phyloP scores from a whole-genome alignment of 768 basidiomycete genomes.

The Phlegmacium glaucopus region DNA sequence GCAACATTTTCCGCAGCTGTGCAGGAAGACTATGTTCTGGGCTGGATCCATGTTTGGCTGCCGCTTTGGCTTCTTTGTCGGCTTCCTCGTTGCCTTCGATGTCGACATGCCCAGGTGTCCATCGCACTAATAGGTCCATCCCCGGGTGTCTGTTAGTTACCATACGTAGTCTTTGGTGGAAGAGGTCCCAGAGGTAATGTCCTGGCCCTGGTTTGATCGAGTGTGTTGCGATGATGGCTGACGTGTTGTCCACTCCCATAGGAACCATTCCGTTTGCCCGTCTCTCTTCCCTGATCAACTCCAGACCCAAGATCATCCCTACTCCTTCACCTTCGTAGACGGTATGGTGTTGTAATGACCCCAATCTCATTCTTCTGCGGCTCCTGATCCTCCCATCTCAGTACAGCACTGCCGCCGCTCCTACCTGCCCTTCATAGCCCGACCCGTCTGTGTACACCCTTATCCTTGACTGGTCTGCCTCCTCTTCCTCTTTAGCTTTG shows the following conservation, averaged over 20 bases:
- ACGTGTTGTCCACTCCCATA: background rate
- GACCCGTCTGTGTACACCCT: background rate
- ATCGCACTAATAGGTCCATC: background rate
- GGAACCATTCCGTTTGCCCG: too few species aligned
- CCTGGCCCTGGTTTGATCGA: background rate
- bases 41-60: background rate
- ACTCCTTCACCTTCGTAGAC: conserved; percentile 11
- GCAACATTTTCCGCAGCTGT: conserved; percentile 1
- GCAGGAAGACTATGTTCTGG: background rate
- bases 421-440: background rate
- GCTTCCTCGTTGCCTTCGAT: conserved; percentile 3
- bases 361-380: conserved; percentile 1
- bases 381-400: background rate
- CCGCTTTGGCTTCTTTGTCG: background rate
- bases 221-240: background rate
- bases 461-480: background rate
- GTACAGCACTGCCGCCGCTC: conserved; percentile 12
- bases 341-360: conserved; percentile 4
- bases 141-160: background rate
- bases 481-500: background rate
- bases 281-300: background rate
- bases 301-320: background rate
- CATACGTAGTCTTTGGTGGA: background rate
- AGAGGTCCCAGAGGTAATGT: conserved; percentile 1
- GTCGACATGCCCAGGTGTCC: too few species aligned